A percentile compares a stretch with the other conserved stretches of the same genome.
These are phyloP conservation scores for Arctium lappa DNA, from an alignment of 129 eudicot genomes.

Conservation along the genomic window DNA sequence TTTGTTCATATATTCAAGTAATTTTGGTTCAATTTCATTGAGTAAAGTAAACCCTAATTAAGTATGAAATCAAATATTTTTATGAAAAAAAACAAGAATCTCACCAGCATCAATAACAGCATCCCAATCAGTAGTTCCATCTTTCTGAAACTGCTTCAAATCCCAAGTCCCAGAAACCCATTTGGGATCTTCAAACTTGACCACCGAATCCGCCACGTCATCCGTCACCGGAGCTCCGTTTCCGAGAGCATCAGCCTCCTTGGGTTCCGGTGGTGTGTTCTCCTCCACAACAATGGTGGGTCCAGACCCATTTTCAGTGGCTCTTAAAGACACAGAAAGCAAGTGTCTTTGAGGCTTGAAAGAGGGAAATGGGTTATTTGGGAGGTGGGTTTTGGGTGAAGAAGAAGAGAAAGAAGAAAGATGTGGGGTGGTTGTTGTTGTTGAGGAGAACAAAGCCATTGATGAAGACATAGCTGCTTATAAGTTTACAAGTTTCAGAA, in stretches of 20 bases:
- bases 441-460: conserved; percentile 65
- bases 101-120: conserved; percentile 99
- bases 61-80: too few species aligned
- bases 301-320: conserved; percentile 66
- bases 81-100: not conserved
- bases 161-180: conserved; percentile 99
- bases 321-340: conserved; percentile 33
- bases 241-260: conserved; percentile 30
- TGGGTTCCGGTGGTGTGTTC: conserved; percentile 25
- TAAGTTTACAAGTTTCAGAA: not conserved
- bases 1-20: not conserved
- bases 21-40: not conserved
- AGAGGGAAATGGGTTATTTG: conserved; percentile 35
- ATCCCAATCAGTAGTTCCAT: conserved; percentile 88
- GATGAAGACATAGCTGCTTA: conserved; percentile 39
- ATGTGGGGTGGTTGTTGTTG: conserved; percentile 33
- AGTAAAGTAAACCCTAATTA: conserved; percentile 1
- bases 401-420: conserved; percentile 47
- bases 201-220: conserved; percentile 31
- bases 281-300: conserved; percentile 33
- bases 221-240: conserved; percentile 54
- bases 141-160: conserved; percentile 71
- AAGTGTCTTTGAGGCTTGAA: conserved; percentile 39
- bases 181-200: conserved; percentile 54
- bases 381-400: conserved; percentile 34